phyloP scores from a whole-genome alignment of 2,329 filamentous ascomycete genomes.

The Ceratocystis alfenasii region DNA sequence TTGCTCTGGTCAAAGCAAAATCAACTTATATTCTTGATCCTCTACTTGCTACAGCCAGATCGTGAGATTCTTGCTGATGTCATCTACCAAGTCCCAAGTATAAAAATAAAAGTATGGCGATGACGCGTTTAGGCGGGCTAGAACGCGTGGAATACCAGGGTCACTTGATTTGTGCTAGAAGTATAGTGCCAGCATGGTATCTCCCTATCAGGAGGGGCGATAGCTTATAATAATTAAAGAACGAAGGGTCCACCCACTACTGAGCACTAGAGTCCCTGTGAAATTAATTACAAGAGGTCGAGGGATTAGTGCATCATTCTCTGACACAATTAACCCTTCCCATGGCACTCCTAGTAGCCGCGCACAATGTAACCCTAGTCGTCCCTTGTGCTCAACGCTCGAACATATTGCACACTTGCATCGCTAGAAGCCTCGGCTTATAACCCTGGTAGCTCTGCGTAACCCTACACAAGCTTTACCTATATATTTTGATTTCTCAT shows the following conservation, averaged over 20 bases:
- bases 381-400: too few relatives aligned
- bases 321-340: too few relatives aligned
- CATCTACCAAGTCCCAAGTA: neutral
- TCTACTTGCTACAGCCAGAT: neutral
- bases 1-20: neutral
- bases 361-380: too few relatives aligned
- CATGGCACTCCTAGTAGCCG: too few relatives aligned
- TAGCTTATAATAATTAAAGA: neutral
- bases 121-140: conserved; percentile 8
- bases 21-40: conserved; percentile 3
- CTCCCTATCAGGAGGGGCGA: neutral
- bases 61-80: conserved; percentile 7
- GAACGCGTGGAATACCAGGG: conserved; percentile 16
- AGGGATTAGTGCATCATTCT: too few relatives aligned
- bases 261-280: too few relatives aligned
- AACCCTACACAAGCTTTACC: neutral
- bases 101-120: conserved; percentile 9
- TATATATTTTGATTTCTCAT: neutral
- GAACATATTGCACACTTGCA: too few relatives aligned
- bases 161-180: conserved; percentile 8
- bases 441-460: neutral
- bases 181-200: neutral
- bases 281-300: neutral
- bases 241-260: neutral
- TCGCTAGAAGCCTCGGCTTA: neutral